These are phyloP conservation scores for Adansonia madagascariensis DNA, from an alignment of 441 rosid genomes.

Conservation along the genomic window DNA sequence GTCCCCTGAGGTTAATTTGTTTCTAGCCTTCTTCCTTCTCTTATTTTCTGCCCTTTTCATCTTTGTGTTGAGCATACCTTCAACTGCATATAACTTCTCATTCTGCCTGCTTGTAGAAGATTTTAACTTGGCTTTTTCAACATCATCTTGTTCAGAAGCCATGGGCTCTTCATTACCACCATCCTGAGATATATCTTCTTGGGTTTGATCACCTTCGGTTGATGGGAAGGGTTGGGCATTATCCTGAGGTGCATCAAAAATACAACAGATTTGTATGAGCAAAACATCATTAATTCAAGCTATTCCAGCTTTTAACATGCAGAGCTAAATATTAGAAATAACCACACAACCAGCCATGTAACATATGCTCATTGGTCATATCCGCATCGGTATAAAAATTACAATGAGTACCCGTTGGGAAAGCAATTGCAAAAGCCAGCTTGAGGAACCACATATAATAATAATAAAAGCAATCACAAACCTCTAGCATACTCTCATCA, in stretches of 20 bases:
- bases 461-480: constrained; percentile 35
- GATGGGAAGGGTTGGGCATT: constrained; percentile 38
- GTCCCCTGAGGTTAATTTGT: constrained; percentile 42
- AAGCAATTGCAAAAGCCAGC: background rate
- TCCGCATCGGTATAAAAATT: no score
- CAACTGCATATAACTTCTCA: constrained; percentile 64
- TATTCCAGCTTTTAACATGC: background rate
- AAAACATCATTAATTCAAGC: background rate
- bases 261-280: background rate
- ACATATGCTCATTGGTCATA: no score
- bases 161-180: constrained; percentile 57
- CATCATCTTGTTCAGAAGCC: constrained; percentile 47
- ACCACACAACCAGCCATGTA: no score
- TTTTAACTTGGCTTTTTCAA: constrained; percentile 44
- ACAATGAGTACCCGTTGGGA: no score
- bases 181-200: constrained; percentile 31
- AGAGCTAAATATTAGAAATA: background rate
- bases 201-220: constrained; percentile 30
- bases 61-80: constrained; percentile 76
- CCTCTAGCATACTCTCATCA: constrained; percentile 82
- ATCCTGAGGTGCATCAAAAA: constrained; percentile 41
- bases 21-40: constrained; percentile 62
- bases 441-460: background rate
- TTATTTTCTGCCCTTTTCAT: constrained; percentile 76
- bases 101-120: constrained; percentile 58